Percentiles rank a stretch among this genome's conserved stretches.
Evolutionary conservation across 495 filamentous ascomycete genomes (phyloP).

Genomic region (Eremomyces bilateralis): DNA sequence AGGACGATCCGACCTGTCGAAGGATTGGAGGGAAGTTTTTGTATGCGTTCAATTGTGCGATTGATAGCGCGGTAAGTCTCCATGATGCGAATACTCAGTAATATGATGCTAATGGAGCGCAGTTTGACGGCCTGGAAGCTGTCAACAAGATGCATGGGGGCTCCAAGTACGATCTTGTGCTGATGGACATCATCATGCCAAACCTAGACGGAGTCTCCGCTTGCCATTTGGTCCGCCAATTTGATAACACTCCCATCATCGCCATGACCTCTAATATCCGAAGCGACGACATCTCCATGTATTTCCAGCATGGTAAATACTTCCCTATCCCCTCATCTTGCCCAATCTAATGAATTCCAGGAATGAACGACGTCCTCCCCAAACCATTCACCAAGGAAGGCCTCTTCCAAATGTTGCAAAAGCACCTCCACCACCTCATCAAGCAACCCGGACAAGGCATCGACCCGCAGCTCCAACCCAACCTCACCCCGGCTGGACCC

Average conservation of each 20-base stretch:
- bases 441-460: slow-evolving; percentile 29
- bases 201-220: slow-evolving; percentile 88
- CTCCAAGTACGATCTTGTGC: slow-evolving; percentile 72
- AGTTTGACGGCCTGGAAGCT: slow-evolving; percentile 82
- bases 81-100: neutral
- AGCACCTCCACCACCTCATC: slow-evolving; percentile 63
- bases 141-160: slow-evolving; percentile 75
- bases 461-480: slow-evolving; percentile 17
- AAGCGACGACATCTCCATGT: slow-evolving; percentile 89
- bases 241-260: slow-evolving; percentile 69
- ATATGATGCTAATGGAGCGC: slow-evolving; percentile 10
- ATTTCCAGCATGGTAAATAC: slow-evolving; percentile 73
- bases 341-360: slow-evolving; percentile 22
- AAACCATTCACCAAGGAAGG: slow-evolving; percentile 97
- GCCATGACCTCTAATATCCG: slow-evolving; percentile 98
- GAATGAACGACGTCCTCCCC: slow-evolving; percentile 96
- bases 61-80: slow-evolving; percentile 64
- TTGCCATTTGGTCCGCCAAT: slow-evolving; percentile 80
- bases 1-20: slow-evolving; percentile 86
- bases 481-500: slow-evolving; percentile 26
- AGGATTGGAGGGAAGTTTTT: slow-evolving; percentile 90
- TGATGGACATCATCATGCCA: slow-evolving; percentile 99
- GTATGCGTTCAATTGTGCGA: slow-evolving; percentile 65
- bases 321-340: neutral
- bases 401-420: slow-evolving; percentile 73